Percentiles rank a stretch among this genome's conserved stretches.
Conservation (phyloP, 2,329 filamentous ascomycete genomes). For the Volutella citrinella region DNA sequence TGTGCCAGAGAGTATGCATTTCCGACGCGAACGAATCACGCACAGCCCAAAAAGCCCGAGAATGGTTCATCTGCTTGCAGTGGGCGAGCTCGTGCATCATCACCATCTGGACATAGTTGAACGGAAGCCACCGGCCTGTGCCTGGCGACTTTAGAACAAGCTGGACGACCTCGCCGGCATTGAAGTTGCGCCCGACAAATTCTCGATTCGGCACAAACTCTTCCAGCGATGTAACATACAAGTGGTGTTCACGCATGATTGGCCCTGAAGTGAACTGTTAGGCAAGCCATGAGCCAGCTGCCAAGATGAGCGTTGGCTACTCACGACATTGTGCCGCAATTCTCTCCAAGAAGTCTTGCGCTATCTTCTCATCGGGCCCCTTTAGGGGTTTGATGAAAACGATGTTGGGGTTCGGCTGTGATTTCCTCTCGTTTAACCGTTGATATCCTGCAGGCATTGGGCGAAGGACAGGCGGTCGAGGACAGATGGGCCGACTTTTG, state of each 20-base stretch:
- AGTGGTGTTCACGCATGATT: slow-evolving; percentile 63
- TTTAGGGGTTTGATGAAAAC: slow-evolving; percentile 81
- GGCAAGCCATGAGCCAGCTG: neutral
- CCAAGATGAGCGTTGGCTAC: slow-evolving; percentile 15
- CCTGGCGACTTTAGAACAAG: slow-evolving; percentile 70
- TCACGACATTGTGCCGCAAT: slow-evolving; percentile 76
- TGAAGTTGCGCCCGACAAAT: slow-evolving; percentile 88
- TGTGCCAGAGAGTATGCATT: slow-evolving; percentile 68
- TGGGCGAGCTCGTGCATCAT: slow-evolving; percentile 94
- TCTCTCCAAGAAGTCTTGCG: slow-evolving; percentile 69
- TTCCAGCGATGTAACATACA: slow-evolving; percentile 69
- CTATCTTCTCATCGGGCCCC: slow-evolving; percentile 58
- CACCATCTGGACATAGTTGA: slow-evolving; percentile 85
- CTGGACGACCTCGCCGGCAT: slow-evolving; percentile 83
- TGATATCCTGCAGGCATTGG: slow-evolving; percentile 59
- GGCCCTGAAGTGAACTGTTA: slow-evolving; percentile 46
- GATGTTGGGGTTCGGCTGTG: slow-evolving; percentile 74
- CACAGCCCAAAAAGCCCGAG: slow-evolving; percentile 75
- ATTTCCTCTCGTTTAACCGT: slow-evolving; percentile 71
- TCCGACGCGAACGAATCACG: slow-evolving; percentile 69
- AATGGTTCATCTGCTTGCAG: slow-evolving; percentile 91
- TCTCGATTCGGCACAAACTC: slow-evolving; percentile 79
- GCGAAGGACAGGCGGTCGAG: too few relatives aligned
- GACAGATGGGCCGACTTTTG: too few relatives aligned
- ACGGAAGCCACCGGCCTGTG: slow-evolving; percentile 71